These are phyloP conservation scores for Marasmius fiardii DNA, from an alignment of 1,284 basidiomycete species.

Conservation along the genomic window DNA sequence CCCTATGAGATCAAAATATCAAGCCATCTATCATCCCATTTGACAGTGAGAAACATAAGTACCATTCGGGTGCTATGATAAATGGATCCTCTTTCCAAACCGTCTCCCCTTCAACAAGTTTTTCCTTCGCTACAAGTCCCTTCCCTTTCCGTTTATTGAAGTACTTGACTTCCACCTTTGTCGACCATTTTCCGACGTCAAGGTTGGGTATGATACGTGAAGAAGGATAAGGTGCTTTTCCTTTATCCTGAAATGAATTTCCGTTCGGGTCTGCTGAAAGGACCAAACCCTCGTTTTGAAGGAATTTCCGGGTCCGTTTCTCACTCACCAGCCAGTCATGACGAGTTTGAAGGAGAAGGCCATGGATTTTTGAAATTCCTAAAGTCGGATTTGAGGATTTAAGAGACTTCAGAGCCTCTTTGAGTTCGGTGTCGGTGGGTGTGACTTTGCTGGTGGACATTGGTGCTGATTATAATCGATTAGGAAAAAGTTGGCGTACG, in stretches of 20 bases:
- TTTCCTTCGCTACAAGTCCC: slow-evolving; percentile 71
- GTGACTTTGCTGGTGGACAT: slow-evolving; percentile 1
- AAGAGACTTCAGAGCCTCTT: slow-evolving; percentile 35
- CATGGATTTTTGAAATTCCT: slow-evolving; percentile 71
- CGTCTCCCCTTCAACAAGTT: slow-evolving; percentile 67
- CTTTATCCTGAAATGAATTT: slow-evolving; percentile 8
- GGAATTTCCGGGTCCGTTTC: slow-evolving; percentile 71
- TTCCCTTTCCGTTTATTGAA: slow-evolving; percentile 79
- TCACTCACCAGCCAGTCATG: slow-evolving; percentile 78
- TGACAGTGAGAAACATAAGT: neutral
- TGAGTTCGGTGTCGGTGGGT: slow-evolving; percentile 39
- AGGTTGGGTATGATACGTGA: slow-evolving; percentile 69
- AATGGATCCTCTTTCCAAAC: slow-evolving; percentile 85
- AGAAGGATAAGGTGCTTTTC: slow-evolving; percentile 42
- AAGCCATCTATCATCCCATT: neutral
- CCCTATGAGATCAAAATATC: slow-evolving; percentile 39
- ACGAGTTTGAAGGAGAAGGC: slow-evolving; percentile 53
- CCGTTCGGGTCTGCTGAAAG: slow-evolving; percentile 20
- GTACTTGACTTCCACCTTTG: slow-evolving; percentile 64
- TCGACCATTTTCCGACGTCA: slow-evolving; percentile 58
- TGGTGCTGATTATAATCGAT: neutral
- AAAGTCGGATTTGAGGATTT: slow-evolving; percentile 56
- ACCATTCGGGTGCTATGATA: slow-evolving; percentile 71
- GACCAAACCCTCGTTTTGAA: slow-evolving; percentile 57
- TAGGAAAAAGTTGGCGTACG: neutral